Conservation (phyloP, 1,284 basidiomycete genomes). For the Lignosus rhinocerotis region DNA sequence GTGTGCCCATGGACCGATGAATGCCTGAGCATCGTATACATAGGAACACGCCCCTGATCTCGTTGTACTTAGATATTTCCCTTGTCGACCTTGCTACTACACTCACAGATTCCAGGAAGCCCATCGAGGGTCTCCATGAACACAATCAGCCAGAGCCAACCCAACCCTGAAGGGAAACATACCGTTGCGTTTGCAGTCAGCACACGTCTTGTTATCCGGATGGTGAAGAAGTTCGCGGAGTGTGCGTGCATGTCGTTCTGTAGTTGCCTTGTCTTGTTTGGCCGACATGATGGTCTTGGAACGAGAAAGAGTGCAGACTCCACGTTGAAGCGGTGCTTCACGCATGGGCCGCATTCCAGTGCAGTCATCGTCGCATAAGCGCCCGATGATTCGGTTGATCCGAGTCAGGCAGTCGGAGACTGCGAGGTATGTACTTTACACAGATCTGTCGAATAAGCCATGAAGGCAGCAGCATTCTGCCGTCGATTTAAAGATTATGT, state of each 20-base stretch:
- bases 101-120: conserved; percentile 95
- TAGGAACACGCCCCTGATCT: conserved; percentile 80
- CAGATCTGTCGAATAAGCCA: too few relatives aligned
- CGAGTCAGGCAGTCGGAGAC: too few relatives aligned
- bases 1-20: conserved; percentile 97
- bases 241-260: conserved; percentile 74
- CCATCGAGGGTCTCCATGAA: conserved; percentile 86
- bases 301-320: neutral
- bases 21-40: conserved; percentile 99
- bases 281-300: conserved; percentile 51
- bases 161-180: conserved; percentile 3
- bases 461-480: too few relatives aligned
- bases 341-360: neutral
- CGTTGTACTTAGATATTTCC: neutral
- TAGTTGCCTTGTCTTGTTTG: conserved; percentile 80
- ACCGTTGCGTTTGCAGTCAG: conserved; percentile 94
- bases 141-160: conserved; percentile 14
- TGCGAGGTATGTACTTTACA: too few relatives aligned
- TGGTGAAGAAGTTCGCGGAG: conserved; percentile 84
- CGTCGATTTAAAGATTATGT: too few relatives aligned
- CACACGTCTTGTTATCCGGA: conserved; percentile 93
- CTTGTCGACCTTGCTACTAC: neutral
- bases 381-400: too few relatives aligned
- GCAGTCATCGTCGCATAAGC: too few relatives aligned
- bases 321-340: conserved; percentile 21